Evolutionary conservation across 768 basidiomycete species (phyloP).

Genomic region (Hypholoma fasciculare): DNA sequence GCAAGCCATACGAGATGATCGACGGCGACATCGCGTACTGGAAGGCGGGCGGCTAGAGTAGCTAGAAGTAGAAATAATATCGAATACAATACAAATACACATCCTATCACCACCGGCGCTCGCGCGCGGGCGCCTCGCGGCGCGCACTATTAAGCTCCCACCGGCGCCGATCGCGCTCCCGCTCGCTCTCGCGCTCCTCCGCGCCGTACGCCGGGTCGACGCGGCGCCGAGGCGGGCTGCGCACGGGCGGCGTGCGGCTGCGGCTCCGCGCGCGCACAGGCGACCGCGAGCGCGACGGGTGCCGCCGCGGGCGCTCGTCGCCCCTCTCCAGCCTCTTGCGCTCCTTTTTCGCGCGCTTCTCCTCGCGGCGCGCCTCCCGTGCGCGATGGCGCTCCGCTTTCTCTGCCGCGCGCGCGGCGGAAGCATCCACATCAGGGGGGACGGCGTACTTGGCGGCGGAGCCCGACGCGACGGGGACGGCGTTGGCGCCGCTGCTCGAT

Average conservation of each 20-base stretch:
- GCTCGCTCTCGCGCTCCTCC: conserved; percentile 23
- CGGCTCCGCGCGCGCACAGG: conserved; percentile 18
- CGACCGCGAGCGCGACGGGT: conserved; percentile 23
- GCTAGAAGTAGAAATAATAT: neutral
- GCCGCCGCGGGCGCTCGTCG: neutral
- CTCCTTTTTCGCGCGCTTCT: conserved; percentile 44
- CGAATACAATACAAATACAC: conserved; percentile 3
- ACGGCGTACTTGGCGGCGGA: conserved; percentile 19
- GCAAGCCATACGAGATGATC: conserved; percentile 94
- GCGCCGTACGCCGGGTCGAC: conserved; percentile 18
- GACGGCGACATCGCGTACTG: conserved; percentile 93
- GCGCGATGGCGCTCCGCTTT: conserved; percentile 47
- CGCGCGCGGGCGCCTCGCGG: conserved; percentile 30
- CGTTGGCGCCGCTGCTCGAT: conserved; percentile 22
- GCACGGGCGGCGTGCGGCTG: conserved; percentile 26
- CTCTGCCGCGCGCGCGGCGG: conserved; percentile 18
- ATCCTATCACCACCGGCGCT: conserved; percentile 3
- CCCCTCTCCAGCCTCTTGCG: neutral
- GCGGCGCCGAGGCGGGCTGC: conserved; percentile 19
- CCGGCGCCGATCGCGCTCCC: conserved; percentile 40
- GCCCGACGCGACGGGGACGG: conserved; percentile 21
- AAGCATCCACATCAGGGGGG: conserved; percentile 21
- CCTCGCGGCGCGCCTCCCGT: conserved; percentile 55
- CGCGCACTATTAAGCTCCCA: conserved; percentile 47
- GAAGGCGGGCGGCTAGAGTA: conserved; percentile 64